Conservation (phyloP, 352 stramenopile species). For the Pythium sukuiense region DNA sequence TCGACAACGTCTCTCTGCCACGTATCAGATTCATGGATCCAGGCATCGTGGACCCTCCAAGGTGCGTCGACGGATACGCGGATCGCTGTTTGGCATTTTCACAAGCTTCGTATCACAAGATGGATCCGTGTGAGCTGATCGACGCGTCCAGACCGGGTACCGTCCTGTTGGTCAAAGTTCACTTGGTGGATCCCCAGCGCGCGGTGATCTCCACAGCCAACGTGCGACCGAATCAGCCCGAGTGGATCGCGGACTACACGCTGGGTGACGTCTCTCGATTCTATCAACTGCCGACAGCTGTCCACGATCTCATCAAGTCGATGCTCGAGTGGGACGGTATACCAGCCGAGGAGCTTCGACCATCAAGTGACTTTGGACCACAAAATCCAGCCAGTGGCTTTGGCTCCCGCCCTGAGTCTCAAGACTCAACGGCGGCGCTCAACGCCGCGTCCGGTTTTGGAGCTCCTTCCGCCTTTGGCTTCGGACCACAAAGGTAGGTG, state of each 20-base stretch:
- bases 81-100: background rate
- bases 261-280: background rate
- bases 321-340: background rate
- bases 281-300: background rate
- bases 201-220: background rate
- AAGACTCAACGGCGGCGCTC: too few relatives aligned
- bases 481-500: too few relatives aligned
- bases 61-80: background rate
- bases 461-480: too few relatives aligned
- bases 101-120: background rate
- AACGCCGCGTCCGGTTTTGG: too few relatives aligned
- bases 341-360: background rate
- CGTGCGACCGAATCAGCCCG: background rate
- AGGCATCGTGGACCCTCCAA: too few relatives aligned
- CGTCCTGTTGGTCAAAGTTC: background rate
- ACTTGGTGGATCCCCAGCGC: background rate
- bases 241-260: background rate
- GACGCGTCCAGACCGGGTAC: background rate
- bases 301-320: background rate
- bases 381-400: too few relatives aligned
- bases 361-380: too few relatives aligned
- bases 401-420: too few relatives aligned
- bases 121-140: background rate
- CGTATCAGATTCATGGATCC: background rate
- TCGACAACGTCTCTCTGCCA: background rate